Conservation (phyloP, 2,329 filamentous ascomycete genomes). For the Sclerotinia borealis region DNA sequence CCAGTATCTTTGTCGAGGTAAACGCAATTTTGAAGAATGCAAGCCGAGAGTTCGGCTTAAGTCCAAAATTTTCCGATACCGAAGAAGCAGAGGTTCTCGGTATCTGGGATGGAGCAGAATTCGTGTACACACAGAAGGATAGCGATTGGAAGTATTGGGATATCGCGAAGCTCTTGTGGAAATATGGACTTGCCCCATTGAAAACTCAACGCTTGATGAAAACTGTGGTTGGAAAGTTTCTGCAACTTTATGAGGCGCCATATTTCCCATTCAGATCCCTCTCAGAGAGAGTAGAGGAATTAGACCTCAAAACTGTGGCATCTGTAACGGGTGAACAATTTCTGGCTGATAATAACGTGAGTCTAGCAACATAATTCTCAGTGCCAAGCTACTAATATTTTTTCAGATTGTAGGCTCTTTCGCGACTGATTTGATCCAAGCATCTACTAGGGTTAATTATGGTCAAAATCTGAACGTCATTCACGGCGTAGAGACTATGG, state of each 20-base stretch:
- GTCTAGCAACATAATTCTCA: conserved; percentile 7
- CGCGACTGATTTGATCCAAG: conserved; percentile 77
- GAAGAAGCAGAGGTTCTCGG: conserved; percentile 49
- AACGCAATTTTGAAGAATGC: conserved; percentile 80
- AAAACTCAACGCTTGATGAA: conserved; percentile 68
- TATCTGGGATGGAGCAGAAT: conserved; percentile 75
- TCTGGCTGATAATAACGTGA: conserved; percentile 56
- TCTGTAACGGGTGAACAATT: conserved; percentile 68
- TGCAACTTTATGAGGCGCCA: conserved; percentile 73
- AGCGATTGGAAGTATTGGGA: conserved; percentile 70
- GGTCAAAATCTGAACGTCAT: conserved; percentile 82
- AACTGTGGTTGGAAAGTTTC: conserved; percentile 62
- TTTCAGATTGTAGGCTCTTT: conserved; percentile 57
- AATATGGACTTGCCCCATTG: conserved; percentile 75
- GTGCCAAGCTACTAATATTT: conserved; percentile 12
- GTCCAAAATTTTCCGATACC: conserved; percentile 42
- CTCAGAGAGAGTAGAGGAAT: conserved; percentile 58
- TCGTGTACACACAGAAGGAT: conserved; percentile 62
- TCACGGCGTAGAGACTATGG: conserved; percentile 84
- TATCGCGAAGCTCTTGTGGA: conserved; percentile 71
- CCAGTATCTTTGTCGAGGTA: conserved; percentile 80
- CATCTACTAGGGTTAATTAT: conserved; percentile 89
- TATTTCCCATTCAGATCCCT: conserved; percentile 80
- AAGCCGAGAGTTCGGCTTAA: conserved; percentile 63
- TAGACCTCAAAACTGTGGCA: conserved; percentile 62